These are phyloP conservation scores for Ambrosiella xylebori DNA, from an alignment of 2,329 filamentous ascomycete species.

Conservation along the genomic window DNA sequence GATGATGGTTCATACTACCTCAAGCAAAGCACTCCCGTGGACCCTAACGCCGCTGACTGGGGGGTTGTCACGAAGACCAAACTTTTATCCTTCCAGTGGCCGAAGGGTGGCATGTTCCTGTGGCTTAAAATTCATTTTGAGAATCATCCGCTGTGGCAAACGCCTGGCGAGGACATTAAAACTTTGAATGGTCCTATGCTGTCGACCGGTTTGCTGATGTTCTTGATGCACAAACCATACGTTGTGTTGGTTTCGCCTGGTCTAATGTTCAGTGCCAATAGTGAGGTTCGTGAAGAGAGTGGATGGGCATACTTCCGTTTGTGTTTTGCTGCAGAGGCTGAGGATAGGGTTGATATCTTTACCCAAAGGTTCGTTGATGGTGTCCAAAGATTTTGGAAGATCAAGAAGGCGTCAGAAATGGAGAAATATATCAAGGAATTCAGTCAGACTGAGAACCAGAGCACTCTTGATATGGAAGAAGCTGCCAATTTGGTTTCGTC, in stretches of 20 bases:
- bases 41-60: slow-evolving; percentile 42
- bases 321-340: slow-evolving; percentile 73
- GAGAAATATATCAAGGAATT: slow-evolving; percentile 38
- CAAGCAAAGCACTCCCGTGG: slow-evolving; percentile 37
- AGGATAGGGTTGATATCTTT: slow-evolving; percentile 46
- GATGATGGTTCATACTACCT: slow-evolving; percentile 50
- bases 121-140: slow-evolving; percentile 63
- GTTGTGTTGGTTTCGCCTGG: slow-evolving; percentile 57
- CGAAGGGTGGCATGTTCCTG: slow-evolving; percentile 80
- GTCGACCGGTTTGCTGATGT: slow-evolving; percentile 50
- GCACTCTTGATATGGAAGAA: slow-evolving; percentile 13
- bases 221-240: slow-evolving; percentile 51
- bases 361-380: slow-evolving; percentile 50
- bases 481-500: slow-evolving; percentile 19
- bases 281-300: slow-evolving; percentile 35
- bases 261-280: slow-evolving; percentile 52
- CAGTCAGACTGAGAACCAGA: slow-evolving; percentile 10
- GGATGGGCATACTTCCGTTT: slow-evolving; percentile 60
- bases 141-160: slow-evolving; percentile 49
- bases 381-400: slow-evolving; percentile 57
- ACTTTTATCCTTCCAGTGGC: slow-evolving; percentile 62
- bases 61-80: slow-evolving; percentile 56
- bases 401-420: slow-evolving; percentile 48
- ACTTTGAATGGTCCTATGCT: slow-evolving; percentile 39
- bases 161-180: slow-evolving; percentile 18